A percentile compares a stretch with the other conserved stretches of the same genome.
Evolutionary conservation across 2,329 filamentous ascomycete genomes (phyloP).

Genomic region (Stagonosporopsis vannaccii): DNA sequence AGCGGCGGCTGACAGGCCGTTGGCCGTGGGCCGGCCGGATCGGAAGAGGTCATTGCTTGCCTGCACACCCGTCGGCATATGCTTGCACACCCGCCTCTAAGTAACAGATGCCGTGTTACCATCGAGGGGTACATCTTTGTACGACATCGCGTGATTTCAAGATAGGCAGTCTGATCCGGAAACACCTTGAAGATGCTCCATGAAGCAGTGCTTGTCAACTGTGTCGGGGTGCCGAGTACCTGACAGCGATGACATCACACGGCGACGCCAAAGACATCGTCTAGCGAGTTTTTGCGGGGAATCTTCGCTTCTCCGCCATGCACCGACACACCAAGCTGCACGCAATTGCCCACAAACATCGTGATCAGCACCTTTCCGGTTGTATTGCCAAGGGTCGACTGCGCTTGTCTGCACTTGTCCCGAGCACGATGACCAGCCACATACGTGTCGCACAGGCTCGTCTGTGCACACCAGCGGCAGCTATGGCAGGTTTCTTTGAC

Average conservation of each 20-base stretch:
- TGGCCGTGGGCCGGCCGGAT: slow-evolving; percentile 22
- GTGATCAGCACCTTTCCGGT: slow-evolving; percentile 10
- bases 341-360: slow-evolving; percentile 11
- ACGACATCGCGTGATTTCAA: background rate
- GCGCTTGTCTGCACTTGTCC: slow-evolving; percentile 4
- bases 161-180: no score
- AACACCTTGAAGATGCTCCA: background rate
- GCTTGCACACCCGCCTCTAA: background rate
- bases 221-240: background rate
- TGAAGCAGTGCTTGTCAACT: background rate
- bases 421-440: slow-evolving; percentile 27
- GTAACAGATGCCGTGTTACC: background rate
- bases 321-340: slow-evolving; percentile 5
- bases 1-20: slow-evolving; percentile 11
- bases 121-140: background rate
- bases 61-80: background rate
- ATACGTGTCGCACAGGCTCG: slow-evolving; percentile 25
- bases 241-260: slow-evolving; percentile 28
- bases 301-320: slow-evolving; percentile 10
- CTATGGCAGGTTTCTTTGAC: slow-evolving; percentile 28
- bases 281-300: slow-evolving; percentile 15
- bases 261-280: slow-evolving; percentile 11
- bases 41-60: slow-evolving; percentile 3
- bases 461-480: slow-evolving; percentile 18
- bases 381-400: slow-evolving; percentile 16